Evolutionary conservation across 2,329 filamentous ascomycete species (phyloP), one percentile per base, ranked within the genome.

Genomic region (Nothophaeocryptopus gaeumannii): DNA sequence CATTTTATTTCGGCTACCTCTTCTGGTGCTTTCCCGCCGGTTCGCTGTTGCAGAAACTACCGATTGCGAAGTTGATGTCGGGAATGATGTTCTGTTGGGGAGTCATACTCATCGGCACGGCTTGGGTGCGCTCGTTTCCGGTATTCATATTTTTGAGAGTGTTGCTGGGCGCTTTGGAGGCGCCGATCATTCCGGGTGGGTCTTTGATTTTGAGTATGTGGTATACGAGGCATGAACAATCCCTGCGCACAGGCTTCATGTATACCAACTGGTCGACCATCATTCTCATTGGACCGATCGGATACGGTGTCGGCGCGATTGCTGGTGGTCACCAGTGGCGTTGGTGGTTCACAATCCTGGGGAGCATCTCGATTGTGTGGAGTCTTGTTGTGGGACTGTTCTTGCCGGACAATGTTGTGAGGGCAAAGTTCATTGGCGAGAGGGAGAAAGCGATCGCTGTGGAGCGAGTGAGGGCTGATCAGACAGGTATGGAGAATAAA

Each of bases 1-100:
- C 43, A 2, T 82, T 81, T 62, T 80, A 81, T 53, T 76, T 80
- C 53, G 78, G 77, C 0, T 81, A 76, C 52, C 58, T 82, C 13
- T 71, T 70, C n/a, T 80, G 76, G 75, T 75, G 74, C 0, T 73
- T 79, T 50, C 77, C 77, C 1, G 78, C 77, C 7, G 80, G 77
- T 56, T 77, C 77, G 37, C 66, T 78, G 30, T 67, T 78, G 63
- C 77, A 81, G 57, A 66, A 70, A 3, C 68, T 79, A 15, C 78
- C 78, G 2, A 73, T 81, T 34, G 75, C 72, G 61, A 70, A 56
- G 49, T 65, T 73, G 33, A 59, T 75, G 3, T 33, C 31, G 14
- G 36, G 29, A 3, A 51, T 38, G 33, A 37, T 54, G 1, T 44
- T 51, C 14, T 35, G 43, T n/a, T 54, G 48, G 39, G 52, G 47